These are phyloP conservation scores for Tuber umbilicatum DNA, from an alignment of 495 filamentous ascomycete genomes.

Conservation along the genomic window DNA sequence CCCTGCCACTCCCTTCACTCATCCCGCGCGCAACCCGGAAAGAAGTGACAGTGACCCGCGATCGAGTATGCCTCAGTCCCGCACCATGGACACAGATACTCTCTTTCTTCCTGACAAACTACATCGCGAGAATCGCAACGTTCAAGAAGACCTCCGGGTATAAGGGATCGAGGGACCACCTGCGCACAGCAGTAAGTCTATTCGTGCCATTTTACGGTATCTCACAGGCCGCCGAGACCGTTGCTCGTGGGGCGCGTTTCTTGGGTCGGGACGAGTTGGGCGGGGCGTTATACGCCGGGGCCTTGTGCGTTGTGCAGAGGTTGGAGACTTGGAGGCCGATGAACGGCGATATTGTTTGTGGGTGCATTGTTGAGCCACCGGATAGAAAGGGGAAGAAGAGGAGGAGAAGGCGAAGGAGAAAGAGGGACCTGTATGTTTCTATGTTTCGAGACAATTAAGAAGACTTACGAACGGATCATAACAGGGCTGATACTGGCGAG, in stretches of 20 bases:
- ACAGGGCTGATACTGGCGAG: slow-evolving; percentile 16
- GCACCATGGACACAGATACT: slow-evolving; percentile 44
- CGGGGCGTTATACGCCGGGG: slow-evolving; percentile 36
- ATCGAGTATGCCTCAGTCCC: slow-evolving; percentile 24
- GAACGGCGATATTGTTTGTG: slow-evolving; percentile 40
- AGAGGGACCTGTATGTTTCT: neutral
- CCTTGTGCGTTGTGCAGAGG: slow-evolving; percentile 44
- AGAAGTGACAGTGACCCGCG: neutral
- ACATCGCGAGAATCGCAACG: slow-evolving; percentile 47
- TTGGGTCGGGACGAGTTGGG: slow-evolving; percentile 38
- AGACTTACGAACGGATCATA: neutral
- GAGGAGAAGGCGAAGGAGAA: slow-evolving; percentile 8
- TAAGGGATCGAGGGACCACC: slow-evolving; percentile 35
- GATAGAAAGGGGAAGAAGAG: slow-evolving; percentile 15
- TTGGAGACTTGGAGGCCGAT: slow-evolving; percentile 42
- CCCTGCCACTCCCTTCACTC: slow-evolving; percentile 16
- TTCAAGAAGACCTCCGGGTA: slow-evolving; percentile 46
- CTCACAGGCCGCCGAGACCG: slow-evolving; percentile 39
- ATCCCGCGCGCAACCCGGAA: slow-evolving; percentile 2
- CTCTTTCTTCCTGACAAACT: slow-evolving; percentile 47
- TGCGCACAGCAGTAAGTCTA: slow-evolving; percentile 36
- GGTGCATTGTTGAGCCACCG: slow-evolving; percentile 28
- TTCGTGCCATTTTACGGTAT: slow-evolving; percentile 43
- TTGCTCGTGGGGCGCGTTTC: slow-evolving; percentile 37
- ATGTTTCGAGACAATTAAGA: neutral